Evolutionary conservation across 305 asterid species (phyloP).

Genomic region (Salvia sclarea): DNA sequence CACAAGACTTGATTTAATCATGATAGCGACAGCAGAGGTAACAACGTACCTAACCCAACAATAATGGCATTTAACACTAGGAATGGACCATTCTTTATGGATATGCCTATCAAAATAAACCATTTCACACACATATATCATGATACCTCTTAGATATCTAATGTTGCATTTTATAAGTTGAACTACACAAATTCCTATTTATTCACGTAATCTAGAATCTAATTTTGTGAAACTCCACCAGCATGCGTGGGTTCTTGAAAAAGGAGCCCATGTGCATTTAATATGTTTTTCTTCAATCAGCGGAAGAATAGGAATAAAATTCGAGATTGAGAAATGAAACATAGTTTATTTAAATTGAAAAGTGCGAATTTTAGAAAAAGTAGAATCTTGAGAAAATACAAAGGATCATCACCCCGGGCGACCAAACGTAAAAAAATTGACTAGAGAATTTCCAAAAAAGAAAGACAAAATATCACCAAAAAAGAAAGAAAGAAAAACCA

Average conservation of each 20-base stretch:
- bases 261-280: neutral
- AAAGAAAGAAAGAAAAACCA: neutral
- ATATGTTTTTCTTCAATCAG: neutral
- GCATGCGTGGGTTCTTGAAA: neutral
- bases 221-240: too few species aligned
- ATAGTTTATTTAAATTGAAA: neutral
- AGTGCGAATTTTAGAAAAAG: neutral
- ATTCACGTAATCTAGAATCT: neutral
- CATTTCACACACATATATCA: neutral
- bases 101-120: neutral
- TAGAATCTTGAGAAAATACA: neutral
- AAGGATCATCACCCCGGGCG: neutral
- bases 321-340: neutral
- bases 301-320: neutral
- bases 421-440: neutral
- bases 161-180: neutral
- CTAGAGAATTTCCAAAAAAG: neutral
- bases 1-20: constrained; percentile 17
- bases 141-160: too few species aligned
- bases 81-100: constrained; percentile 15
- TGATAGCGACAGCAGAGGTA: constrained; percentile 27
- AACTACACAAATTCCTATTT: neutral
- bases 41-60: constrained; percentile 32
- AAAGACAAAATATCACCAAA: neutral
- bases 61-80: constrained; percentile 7